A percentile compares a stretch with the other conserved stretches of the same genome.
Evolutionary conservation across 2,329 filamentous ascomycete genomes (phyloP).

Genomic region (Byssoonygena ceratinophila): DNA sequence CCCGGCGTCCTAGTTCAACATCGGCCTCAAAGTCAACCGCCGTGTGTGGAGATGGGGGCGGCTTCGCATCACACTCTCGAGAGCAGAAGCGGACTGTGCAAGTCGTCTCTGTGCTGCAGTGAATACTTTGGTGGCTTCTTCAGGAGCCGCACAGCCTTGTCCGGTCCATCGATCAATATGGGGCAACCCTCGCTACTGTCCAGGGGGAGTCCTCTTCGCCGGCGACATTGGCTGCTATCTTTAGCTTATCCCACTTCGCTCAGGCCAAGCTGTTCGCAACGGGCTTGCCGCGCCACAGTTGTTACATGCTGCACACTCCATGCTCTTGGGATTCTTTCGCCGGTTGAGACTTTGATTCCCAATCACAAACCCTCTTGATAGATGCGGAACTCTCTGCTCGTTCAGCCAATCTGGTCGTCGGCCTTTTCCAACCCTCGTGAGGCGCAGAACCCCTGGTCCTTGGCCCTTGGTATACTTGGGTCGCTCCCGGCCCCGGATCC

Average conservation of each 20-base stretch:
- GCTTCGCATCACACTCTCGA: too few relatives aligned
- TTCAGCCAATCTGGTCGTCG: constrained; percentile 1
- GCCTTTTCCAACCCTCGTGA: background rate
- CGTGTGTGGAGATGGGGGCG: background rate
- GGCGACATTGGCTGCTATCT: background rate
- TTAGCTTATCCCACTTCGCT: background rate
- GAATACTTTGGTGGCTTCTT: background rate
- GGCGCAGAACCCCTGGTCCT: constrained; percentile 1
- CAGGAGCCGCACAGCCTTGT: constrained; percentile 12
- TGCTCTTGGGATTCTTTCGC: background rate
- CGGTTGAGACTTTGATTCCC: background rate
- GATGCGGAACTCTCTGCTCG: background rate
- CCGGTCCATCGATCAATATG: background rate
- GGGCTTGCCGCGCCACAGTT: background rate
- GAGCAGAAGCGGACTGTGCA: background rate
- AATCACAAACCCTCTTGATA: background rate
- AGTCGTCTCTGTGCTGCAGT: background rate
- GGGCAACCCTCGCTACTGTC: background rate
- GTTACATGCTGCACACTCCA: background rate
- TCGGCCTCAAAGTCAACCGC: background rate
- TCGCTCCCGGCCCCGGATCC: constrained; percentile 3
- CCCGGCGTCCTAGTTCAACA: too few relatives aligned
- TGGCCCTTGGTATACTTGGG: too few relatives aligned
- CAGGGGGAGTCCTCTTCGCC: too few relatives aligned
- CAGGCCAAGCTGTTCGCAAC: background rate